A percentile compares a stretch with the other conserved stretches of the same genome.
These are phyloP conservation scores for Malus hybrid DNA, from an alignment of 331 rosid species.

Conservation along the genomic window DNA sequence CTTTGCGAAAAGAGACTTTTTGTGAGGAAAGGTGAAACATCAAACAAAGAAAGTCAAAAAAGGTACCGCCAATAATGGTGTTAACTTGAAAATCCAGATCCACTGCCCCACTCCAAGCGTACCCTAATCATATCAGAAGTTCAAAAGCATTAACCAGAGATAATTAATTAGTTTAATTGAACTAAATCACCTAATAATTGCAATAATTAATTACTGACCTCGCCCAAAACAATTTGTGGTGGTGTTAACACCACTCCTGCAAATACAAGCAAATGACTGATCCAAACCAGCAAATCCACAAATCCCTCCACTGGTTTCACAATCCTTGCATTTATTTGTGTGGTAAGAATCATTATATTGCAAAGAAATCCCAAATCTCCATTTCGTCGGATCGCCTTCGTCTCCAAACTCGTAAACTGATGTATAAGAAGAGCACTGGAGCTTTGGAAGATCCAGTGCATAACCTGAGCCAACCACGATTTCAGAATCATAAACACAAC, in stretches of 20 bases:
- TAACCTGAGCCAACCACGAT: constrained; percentile 24
- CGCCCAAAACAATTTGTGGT: constrained; percentile 29
- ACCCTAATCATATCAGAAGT: constrained; percentile 20
- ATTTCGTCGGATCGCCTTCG: constrained; percentile 47
- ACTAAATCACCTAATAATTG: background rate
- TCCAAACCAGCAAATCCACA: constrained; percentile 38
- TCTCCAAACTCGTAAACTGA: constrained; percentile 47
- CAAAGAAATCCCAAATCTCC: constrained; percentile 45
- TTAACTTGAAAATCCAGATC: constrained; percentile 20
- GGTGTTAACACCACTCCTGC: constrained; percentile 33
- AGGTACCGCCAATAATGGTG: constrained; percentile 34
- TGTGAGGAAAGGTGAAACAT: background rate
- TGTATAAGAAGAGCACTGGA: constrained; percentile 43
- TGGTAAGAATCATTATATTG: constrained; percentile 39
- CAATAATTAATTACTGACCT: constrained; percentile 25
- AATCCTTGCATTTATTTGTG: constrained; percentile 20
- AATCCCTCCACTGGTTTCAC: constrained; percentile 34
- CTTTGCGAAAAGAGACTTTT: no score
- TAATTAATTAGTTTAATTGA: background rate
- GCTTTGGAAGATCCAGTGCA: constrained; percentile 45
- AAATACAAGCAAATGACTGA: constrained; percentile 37
- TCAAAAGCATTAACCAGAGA: background rate
- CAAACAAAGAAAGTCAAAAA: constrained; percentile 1
- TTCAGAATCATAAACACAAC: constrained; percentile 49
- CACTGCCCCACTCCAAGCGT: constrained; percentile 36